Conservation (phyloP, 2,329 filamentous ascomycete genomes). For the Colletotrichum spaethianum region DNA sequence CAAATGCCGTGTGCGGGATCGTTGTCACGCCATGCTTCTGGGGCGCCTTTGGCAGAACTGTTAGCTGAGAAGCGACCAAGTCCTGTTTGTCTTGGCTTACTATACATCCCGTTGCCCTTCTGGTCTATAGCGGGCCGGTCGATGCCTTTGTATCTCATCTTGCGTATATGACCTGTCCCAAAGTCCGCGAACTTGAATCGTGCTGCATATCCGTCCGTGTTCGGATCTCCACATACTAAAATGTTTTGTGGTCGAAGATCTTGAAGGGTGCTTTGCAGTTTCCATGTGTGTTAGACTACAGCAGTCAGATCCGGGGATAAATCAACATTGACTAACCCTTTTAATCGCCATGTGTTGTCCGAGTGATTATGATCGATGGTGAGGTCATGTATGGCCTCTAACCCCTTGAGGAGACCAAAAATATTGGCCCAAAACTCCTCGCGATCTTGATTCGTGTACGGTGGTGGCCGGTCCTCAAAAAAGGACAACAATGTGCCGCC, state of each 20-base stretch:
- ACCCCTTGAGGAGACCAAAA: background rate
- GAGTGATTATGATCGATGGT: background rate
- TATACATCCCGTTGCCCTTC: constrained; percentile 17
- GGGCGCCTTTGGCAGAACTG: background rate
- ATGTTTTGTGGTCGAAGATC: constrained; percentile 24
- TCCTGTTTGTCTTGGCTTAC: no score
- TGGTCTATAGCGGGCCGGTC: background rate
- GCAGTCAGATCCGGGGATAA: no score
- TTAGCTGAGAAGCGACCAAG: no score
- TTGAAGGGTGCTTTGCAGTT: constrained; percentile 13
- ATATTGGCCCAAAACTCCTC: background rate
- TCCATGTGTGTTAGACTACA: no score
- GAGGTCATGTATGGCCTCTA: background rate
- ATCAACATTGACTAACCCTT: no score
- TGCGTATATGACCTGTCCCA: background rate
- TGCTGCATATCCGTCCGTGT: background rate
- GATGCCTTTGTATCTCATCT: background rate
- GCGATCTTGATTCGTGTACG: background rate
- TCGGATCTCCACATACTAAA: background rate
- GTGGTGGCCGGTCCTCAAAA: background rate
- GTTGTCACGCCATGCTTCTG: constrained; percentile 1
- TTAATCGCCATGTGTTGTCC: background rate
- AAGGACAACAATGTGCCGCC: background rate
- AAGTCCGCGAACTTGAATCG: constrained; percentile 23
- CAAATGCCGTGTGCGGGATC: background rate